Percentiles rank a stretch among this genome's conserved stretches.
Evolutionary conservation across 768 basidiomycete genomes (phyloP).

Genomic region (Tulasnella sp.): DNA sequence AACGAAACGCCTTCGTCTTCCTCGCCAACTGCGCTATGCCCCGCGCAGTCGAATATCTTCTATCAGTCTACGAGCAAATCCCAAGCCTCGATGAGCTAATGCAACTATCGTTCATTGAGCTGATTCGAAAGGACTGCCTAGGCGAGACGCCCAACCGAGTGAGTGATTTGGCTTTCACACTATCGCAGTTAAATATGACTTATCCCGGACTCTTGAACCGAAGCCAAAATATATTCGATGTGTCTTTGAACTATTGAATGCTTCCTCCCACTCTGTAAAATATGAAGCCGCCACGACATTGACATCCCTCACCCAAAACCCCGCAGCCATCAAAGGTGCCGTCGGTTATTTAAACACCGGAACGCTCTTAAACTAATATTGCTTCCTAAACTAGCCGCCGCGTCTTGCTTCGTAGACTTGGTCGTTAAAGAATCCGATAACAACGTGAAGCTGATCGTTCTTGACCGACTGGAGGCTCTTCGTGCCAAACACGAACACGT

Average conservation of each 20-base stretch:
- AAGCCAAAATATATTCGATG: constrained; percentile 91
- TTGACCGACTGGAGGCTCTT: constrained; percentile 82
- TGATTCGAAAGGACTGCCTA: constrained; percentile 86
- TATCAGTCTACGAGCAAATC: constrained; percentile 80
- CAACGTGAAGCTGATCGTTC: constrained; percentile 96
- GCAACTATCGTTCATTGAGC: constrained; percentile 94
- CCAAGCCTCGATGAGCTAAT: constrained; percentile 80
- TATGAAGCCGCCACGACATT: constrained; percentile 96
- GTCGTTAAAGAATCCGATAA: constrained; percentile 96
- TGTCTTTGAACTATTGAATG: constrained; percentile 88
- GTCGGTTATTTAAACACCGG: neutral
- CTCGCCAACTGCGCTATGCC: constrained; percentile 78
- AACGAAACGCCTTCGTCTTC: constrained; percentile 95
- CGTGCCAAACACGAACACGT: constrained; percentile 83
- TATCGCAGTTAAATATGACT: neutral
- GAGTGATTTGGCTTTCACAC: constrained; percentile 36
- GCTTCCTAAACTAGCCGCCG: constrained; percentile 59
- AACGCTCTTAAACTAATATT: constrained; percentile 1
- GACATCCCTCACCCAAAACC: constrained; percentile 90
- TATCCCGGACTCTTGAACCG: neutral
- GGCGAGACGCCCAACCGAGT: constrained; percentile 79
- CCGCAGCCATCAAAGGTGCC: constrained; percentile 90
- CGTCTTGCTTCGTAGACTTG: constrained; percentile 80
- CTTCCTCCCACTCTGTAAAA: constrained; percentile 88
- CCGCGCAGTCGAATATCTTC: constrained; percentile 88